Conservation (phyloP, 768 basidiomycete genomes). For the Mycena rosella region DNA sequence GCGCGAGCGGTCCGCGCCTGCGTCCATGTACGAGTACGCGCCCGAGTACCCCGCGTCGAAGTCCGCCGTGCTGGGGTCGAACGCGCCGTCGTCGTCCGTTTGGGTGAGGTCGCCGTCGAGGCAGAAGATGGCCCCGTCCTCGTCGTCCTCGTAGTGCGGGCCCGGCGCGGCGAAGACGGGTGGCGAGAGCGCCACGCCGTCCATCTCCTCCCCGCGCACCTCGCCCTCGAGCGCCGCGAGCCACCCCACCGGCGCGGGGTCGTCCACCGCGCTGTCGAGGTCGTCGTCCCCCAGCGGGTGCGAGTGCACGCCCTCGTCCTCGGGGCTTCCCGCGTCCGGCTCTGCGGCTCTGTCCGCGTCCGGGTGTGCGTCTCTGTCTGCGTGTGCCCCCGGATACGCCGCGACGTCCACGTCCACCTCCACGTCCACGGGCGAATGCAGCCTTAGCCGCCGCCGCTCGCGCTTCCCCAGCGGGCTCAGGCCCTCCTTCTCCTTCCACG, state of each 20-base stretch:
- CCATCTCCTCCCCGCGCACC: conserved; percentile 35
- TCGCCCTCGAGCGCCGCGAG: conserved; percentile 36
- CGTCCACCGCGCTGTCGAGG: conserved; percentile 21
- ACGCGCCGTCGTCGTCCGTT: conserved; percentile 5
- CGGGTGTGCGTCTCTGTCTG: no score
- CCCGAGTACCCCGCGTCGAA: background rate
- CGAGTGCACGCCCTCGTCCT: conserved; percentile 23
- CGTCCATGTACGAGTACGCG: background rate
- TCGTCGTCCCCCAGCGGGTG: conserved; percentile 35
- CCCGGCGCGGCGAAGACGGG: conserved; percentile 29
- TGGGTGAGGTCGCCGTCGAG: conserved; percentile 7
- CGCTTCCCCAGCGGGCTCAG: conserved; percentile 15
- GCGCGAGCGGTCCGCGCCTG: conserved; percentile 2
- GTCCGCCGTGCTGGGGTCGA: background rate
- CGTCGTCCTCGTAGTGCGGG: conserved; percentile 28
- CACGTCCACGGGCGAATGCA: conserved; percentile 28
- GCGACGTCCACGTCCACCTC: no score
- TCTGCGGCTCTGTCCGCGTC: no score
- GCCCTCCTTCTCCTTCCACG: background rate
- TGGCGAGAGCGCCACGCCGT: conserved; percentile 31
- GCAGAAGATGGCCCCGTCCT: conserved; percentile 24
- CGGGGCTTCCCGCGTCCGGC: no score
- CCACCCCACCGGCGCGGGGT: conserved; percentile 10
- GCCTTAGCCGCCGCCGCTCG: conserved; percentile 25
- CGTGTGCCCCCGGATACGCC: no score